Base-by-base conservation (phyloP, 2,329 filamentous ascomycete genomes). In the Bertia moriformis region DNA sequence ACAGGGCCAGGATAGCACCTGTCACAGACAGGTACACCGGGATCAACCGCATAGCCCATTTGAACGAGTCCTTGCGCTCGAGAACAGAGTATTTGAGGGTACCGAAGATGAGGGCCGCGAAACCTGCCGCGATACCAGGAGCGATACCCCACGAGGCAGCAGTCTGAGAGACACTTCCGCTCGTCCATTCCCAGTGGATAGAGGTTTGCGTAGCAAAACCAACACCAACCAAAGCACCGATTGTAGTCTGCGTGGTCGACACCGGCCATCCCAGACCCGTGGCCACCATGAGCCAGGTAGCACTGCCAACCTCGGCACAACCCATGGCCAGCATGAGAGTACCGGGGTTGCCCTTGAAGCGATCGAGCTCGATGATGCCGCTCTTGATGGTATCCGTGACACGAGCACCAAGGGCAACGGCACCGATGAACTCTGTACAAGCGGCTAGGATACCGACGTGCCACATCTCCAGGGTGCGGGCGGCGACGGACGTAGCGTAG, bases 401-500 rank as follows among this genome's bases (percentile, higher is more conserved):
- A 1, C 58, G 63, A 14, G 62, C 53, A 38, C 69, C 68, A 30
- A 71, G 58, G 37, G 60, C 63, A 4, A 71, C 61, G n/a, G 67
- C 67, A 41, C 67, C 67, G 12, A 66, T 51, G 45, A 71, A 64
- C 47, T 71, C 67, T 14, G 66, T 69, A 42, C 61, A 45, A 18
- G 61, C 56, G 39, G 66, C 60, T 15, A 71, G 51, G 18, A 69
- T 48, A 44, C 66, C 67, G 47, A 60, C 67, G 49, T 68, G 65
- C 38, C 59, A 56, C 64, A 71, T 68, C 29, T 63, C 65, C 47
- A 71, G 57, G 27, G 66, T 67, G 18, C 60, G 55, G 3, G 67
- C 67, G 13, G 66, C 66, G 22, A 71, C 65, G 3, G 59, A 64
- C 15, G 65, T 67, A 19, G 68, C 68, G 52, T 68, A 72, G 0